Percentiles rank a stretch among this genome's conserved stretches.
phyloP scores from a whole-genome alignment of 2,329 filamentous ascomycete genomes.

The Penicillium sp. region DNA sequence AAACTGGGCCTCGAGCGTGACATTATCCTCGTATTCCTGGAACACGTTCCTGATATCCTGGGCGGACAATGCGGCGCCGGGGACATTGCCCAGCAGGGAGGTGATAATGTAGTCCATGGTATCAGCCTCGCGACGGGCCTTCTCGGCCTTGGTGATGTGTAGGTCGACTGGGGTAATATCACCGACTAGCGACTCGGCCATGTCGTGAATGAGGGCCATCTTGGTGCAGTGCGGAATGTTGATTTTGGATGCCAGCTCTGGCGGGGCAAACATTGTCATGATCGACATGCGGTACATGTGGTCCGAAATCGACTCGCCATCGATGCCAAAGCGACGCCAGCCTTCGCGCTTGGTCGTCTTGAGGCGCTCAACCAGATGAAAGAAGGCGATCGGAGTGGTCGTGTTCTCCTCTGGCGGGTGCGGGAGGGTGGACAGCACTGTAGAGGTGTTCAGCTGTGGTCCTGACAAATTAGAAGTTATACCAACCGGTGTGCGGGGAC shows the following conservation, averaged over 20 bases:
- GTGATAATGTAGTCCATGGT: constrained; percentile 90
- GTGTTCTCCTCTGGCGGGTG: constrained; percentile 60
- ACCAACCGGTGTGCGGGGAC: constrained; percentile 38
- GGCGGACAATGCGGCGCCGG: constrained; percentile 64
- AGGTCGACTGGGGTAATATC: constrained; percentile 91
- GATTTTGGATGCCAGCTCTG: constrained; percentile 66
- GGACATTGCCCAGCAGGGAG: constrained; percentile 69
- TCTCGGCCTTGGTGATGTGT: constrained; percentile 78
- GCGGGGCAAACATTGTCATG: constrained; percentile 87
- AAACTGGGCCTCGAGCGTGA: constrained; percentile 80
- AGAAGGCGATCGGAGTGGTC: constrained; percentile 79
- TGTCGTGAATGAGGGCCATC: constrained; percentile 96
- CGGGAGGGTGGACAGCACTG: constrained; percentile 65
- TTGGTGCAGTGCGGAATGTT: constrained; percentile 82
- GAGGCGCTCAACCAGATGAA: constrained; percentile 87
- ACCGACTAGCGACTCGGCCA: constrained; percentile 92
- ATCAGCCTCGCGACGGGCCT: constrained; percentile 77
- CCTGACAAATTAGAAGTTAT: not conserved
- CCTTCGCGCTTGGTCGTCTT: constrained; percentile 97
- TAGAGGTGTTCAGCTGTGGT: not conserved
- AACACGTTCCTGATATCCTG: constrained; percentile 74
- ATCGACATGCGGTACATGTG: constrained; percentile 99
- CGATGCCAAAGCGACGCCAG: constrained; percentile 84
- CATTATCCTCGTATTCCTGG: constrained; percentile 90
- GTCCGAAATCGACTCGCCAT: constrained; percentile 87